Percentiles rank a stretch among this genome's conserved stretches.
phyloP scores from a whole-genome alignment of 176 grass and related monocot genomes.

The Musa itinerans region DNA sequence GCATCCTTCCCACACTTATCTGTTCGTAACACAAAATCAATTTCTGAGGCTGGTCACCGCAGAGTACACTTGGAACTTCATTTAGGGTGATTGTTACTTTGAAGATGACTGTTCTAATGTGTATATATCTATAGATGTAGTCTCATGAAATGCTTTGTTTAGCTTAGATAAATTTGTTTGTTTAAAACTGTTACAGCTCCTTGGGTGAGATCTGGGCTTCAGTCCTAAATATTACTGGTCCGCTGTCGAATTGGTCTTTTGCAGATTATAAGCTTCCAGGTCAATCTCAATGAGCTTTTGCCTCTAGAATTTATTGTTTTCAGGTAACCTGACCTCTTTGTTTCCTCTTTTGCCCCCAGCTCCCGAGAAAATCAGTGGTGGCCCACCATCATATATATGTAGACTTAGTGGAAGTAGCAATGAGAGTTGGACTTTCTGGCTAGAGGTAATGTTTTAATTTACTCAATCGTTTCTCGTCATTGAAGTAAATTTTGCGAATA shows the following conservation, averaged over 20 bases:
- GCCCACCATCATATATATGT: constrained; percentile 83
- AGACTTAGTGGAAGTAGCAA: constrained; percentile 67
- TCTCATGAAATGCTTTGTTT: not conserved
- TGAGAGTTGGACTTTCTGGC: constrained; percentile 88
- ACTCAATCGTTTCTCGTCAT: not conserved
- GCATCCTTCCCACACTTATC: constrained; percentile 47
- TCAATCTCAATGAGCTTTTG: constrained; percentile 22
- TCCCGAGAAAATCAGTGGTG: constrained; percentile 63
- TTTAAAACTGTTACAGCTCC: constrained; percentile 49
- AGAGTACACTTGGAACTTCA: constrained; percentile 73
- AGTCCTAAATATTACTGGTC: constrained; percentile 80
- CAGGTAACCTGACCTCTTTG: not conserved
- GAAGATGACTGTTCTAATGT: constrained; percentile 5
- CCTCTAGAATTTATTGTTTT: constrained; percentile 1
- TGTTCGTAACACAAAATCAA: constrained; percentile 29
- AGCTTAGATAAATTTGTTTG: not conserved
- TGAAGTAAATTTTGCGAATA: not conserved
- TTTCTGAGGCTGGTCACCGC: constrained; percentile 38
- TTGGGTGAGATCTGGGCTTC: constrained; percentile 75
- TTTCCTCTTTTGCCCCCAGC: constrained; percentile 22
- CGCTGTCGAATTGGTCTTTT: constrained; percentile 94
- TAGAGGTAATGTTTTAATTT: constrained; percentile 61
- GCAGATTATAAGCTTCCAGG: constrained; percentile 68
- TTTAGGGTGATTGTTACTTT: constrained; percentile 53
- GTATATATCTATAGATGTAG: not conserved